Conservation (phyloP, 139 green algal genomes). For the Haematococcus sp. region DNA sequence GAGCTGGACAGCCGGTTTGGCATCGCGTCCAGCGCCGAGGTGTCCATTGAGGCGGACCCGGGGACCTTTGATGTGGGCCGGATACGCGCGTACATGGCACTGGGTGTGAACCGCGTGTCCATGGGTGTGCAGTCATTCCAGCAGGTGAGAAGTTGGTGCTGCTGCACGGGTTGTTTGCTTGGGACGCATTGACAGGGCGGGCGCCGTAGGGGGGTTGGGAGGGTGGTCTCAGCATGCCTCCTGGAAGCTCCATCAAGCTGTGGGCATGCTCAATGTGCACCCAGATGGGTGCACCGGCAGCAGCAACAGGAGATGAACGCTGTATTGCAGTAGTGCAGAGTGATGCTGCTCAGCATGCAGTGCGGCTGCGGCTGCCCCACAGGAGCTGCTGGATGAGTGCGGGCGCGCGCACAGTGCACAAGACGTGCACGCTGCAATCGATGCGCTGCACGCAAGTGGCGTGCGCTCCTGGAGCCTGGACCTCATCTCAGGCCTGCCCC, state of each 20-base stretch:
- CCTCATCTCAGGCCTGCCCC: constrained; percentile 80
- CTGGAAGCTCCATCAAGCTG: background rate
- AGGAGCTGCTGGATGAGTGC: constrained; percentile 68
- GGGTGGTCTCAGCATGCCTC: no score
- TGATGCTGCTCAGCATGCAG: no score
- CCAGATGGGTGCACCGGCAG: no score
- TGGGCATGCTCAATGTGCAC: background rate
- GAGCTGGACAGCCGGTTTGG: constrained; percentile 47
- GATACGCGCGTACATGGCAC: constrained; percentile 66
- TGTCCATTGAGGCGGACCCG: constrained; percentile 92
- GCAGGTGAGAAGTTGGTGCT: constrained; percentile 28
- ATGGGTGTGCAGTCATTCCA: constrained; percentile 88
- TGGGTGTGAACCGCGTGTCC: constrained; percentile 87
- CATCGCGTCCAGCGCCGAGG: constrained; percentile 66
- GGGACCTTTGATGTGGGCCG: constrained; percentile 85
- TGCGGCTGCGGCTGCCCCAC: no score
- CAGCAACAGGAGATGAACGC: no score
- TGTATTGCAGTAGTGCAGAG: no score
- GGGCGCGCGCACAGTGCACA: constrained; percentile 67
- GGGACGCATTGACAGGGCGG: no score
- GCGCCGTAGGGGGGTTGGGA: background rate
- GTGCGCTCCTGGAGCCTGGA: constrained; percentile 88
- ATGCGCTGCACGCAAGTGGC: constrained; percentile 51
- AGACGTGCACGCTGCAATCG: constrained; percentile 70
- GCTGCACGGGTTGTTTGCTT: no score